phyloP scores from a whole-genome alignment of 2,329 filamentous ascomycete species.

The Clonostachys byssicola region DNA sequence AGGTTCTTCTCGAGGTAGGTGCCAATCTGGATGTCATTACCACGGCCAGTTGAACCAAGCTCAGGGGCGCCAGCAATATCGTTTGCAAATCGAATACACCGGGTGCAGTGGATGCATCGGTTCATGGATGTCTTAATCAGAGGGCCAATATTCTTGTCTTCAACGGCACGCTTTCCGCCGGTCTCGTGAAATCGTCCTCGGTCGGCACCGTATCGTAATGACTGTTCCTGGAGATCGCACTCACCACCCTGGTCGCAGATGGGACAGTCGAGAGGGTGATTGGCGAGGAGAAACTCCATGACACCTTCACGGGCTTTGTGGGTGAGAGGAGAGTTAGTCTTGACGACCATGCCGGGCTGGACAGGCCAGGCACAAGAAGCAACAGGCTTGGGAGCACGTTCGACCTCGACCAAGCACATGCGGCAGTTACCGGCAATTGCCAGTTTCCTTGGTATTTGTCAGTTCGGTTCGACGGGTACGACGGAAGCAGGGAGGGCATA shows the following conservation, averaged over 20 bases:
- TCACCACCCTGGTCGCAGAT: slow-evolving; percentile 99
- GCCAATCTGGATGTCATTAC: slow-evolving; percentile 96
- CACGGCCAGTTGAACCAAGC: slow-evolving; percentile 88
- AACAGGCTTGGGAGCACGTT: slow-evolving; percentile 92
- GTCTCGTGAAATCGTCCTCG: slow-evolving; percentile 95
- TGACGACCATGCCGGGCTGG: slow-evolving; percentile 97
- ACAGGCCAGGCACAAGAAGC: slow-evolving; percentile 99
- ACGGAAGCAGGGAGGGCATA: slow-evolving; percentile 40
- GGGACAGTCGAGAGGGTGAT: slow-evolving; percentile 93
- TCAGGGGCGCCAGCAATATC: slow-evolving; percentile 95
- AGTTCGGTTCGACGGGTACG: slow-evolving; percentile 25
- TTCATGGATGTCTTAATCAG: slow-evolving; percentile 99
- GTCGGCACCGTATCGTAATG: slow-evolving; percentile 96
- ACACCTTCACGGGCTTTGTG: slow-evolving; percentile 98
- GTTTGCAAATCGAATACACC: slow-evolving; percentile 96
- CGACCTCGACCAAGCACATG: slow-evolving; percentile 99
- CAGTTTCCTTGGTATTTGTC: slow-evolving; percentile 67
- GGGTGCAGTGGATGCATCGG: slow-evolving; percentile 97
- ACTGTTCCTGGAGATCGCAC: slow-evolving; percentile 98
- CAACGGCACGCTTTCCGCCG: slow-evolving; percentile 91
- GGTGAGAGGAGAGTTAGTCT: slow-evolving; percentile 92
- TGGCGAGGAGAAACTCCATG: slow-evolving; percentile 97
- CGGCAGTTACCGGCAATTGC: slow-evolving; percentile 99
- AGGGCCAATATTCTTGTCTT: slow-evolving; percentile 99
- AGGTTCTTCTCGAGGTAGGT: slow-evolving; percentile 95